Base-by-base conservation (phyloP, 495 filamentous ascomycete species). In the Ramalina intermedia region DNA sequence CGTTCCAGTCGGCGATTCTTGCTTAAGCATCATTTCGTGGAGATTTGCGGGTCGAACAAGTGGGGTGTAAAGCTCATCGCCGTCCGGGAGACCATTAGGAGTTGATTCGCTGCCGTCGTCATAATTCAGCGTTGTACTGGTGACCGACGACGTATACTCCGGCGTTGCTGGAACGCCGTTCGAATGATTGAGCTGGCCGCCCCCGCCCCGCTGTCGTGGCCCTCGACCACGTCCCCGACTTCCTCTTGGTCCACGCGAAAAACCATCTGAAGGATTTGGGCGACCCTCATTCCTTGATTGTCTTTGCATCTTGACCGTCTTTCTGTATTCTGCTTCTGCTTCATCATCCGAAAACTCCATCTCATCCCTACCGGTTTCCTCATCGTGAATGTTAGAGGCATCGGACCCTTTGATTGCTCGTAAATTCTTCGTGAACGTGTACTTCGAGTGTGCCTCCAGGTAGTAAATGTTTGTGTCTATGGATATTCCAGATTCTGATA, bases 321-420 rank as follows among this genome's bases (percentile, higher is more conserved):
- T 67, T 68, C 83, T 93, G 60, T 85, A 76, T 56, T 88, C 85
- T 6, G 80, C 81, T 62, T 96, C 91, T 18, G 83, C 82, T 66
- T 96, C 91, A 53, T 98, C 91, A 54, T 96, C 91, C 0, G 88
- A 95, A 58, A 96, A 96, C 57, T 96, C 91, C 29, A 85, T 72
- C 59, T 96, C 89, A 14, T 87, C 81, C 21, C 82, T 83, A 2
- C 65, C 75, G n/a, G 87, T 71, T 64, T 96, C 90, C 58, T 98
- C 91, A 55, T 98, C 91, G 60, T 93, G 80, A 47, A 93, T 69
- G 58, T 96, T 95, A 37, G 86, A 93, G 0, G 91, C 90, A 65
- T 98, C 91, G 14, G 86, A 86, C 49, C 84, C 84, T 63, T 93
- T 96, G 47, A 78, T 54, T 21, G 72, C 70, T 61, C 82, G 82